Evolutionary conservation across 768 basidiomycete genomes (phyloP), one percentile per base, ranked within the genome.

Genomic region (Mycena amicta): DNA sequence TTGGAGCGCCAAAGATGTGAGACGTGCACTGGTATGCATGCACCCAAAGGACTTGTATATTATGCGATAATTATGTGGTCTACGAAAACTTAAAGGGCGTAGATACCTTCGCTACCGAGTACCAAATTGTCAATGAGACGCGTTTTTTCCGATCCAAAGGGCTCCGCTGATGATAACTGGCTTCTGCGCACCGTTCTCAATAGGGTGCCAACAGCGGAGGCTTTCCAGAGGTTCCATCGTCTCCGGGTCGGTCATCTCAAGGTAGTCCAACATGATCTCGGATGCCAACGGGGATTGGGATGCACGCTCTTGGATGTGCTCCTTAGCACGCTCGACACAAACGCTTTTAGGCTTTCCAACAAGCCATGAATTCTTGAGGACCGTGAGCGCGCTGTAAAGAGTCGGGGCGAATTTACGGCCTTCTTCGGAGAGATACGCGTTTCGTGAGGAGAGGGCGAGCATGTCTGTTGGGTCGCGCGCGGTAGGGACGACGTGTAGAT

Each of bases 121-220:
- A 97, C 75, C 52, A 97, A 72, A 70, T 98, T 99, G 73, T 99
- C 96, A 41, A 99, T 98, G 64, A 99, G 71, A 63, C 95, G 81
- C 39, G 95, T 98, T 69, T 80, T n/a, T 82, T 39, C 92, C 93
- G 2, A 95, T 83, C 83, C 89, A 90, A 61, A 95, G 67, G 27
- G 93, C 94, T 2, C 93, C 95, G 60, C 93, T 96, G 51, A 98
- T 66, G 22, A 97, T 83, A 28, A 89, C 84, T 60, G 71, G 69
- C 59, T 69, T n/a, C n/a, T n/a, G n/a, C n/a, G n/a, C n/a, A n/a
- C n/a, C n/a, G n/a, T n/a, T n/a, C n/a, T n/a, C n/a, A n/a, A n/a
- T n/a, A n/a, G n/a, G n/a, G n/a, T n/a, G n/a, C n/a, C n/a, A n/a
- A n/a, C n/a, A n/a, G n/a, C n/a, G n/a, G n/a, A n/a, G n/a, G n/a